Evolutionary conservation across 257 asterid species (phyloP), one percentile per base, ranked within the genome.

Genomic region (Solanum lycopersicoides): DNA sequence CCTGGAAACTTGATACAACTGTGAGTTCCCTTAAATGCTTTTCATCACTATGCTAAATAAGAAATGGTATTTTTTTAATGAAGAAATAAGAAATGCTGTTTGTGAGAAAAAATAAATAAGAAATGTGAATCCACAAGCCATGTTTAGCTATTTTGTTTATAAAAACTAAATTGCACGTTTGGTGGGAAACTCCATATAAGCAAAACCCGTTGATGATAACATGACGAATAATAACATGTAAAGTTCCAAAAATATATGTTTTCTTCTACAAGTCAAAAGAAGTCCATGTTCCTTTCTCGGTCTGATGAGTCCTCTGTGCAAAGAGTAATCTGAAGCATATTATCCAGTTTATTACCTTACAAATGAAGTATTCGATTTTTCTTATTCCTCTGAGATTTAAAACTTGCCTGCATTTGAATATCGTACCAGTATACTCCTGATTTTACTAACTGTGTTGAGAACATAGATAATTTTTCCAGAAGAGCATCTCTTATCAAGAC

Each of bases 1-100:
- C 92, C 73, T 96, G 99, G 99, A 95, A 95, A 32, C 98, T 95
- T 80, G 99, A 96, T 91, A 96, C 99, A 60, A 95, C 98, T 35
- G 99, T 96, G 89, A 91, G 98, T 90, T 14, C 50, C 87, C 85
- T 18, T 32, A 80, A 65, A 69, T 76, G 82, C 88, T 47, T 82
- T 35, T 4, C 69, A 2, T 65, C 73, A 68, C 6, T 72, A 21
- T 18, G 12, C 10, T 60, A 30, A 63, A 47, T 68, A 63, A 20
- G 80, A 65, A 42, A 42, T 23, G 56, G 7, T 53, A 56, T 45
- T 12, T 53, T 37, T 37, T 37, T 37, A 5, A 37, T 37, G 39
- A 37, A 37, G 39, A 30, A 45, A 47, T 68, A 63, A 12, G 71
- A 65, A 42, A 42, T 23, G 56, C 7, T 53, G 72, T 45, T 12